A percentile compares a stretch with the other conserved stretches of the same genome.
phyloP scores from a whole-genome alignment of 768 basidiomycete genomes.

The Mycena sanguinolenta region DNA sequence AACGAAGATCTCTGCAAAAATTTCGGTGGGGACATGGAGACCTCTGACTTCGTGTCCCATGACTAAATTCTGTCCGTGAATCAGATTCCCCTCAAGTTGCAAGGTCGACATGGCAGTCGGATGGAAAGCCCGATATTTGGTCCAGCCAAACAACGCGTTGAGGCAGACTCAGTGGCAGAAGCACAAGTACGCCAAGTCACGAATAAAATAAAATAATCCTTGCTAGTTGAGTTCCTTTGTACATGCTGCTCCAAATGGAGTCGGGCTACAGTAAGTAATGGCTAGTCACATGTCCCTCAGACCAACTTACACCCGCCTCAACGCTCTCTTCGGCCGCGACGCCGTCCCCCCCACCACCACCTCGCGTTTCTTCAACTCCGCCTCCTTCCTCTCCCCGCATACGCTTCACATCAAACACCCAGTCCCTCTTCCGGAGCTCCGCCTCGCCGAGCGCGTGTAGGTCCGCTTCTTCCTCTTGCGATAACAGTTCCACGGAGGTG shows the following conservation, averaged over 20 bases:
- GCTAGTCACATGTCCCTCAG: no score
- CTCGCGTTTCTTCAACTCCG: slow-evolving; percentile 35
- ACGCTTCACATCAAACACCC: slow-evolving; percentile 75
- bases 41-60: neutral
- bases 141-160: no score
- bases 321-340: slow-evolving; percentile 13
- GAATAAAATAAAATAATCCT: no score
- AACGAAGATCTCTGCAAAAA: neutral
- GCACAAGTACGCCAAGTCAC: no score
- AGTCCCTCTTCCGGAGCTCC: slow-evolving; percentile 69
- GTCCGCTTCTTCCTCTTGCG: slow-evolving; percentile 65
- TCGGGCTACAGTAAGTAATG: no score
- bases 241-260: no score
- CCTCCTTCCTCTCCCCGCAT: slow-evolving; percentile 52
- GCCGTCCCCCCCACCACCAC: slow-evolving; percentile 25
- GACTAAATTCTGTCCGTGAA: neutral
- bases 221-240: no score
- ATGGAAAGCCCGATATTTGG: no score
- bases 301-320: neutral
- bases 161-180: no score
- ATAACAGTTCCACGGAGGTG: slow-evolving; percentile 60
- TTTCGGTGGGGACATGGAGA: neutral
- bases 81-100: neutral
- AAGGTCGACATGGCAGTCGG: no score
- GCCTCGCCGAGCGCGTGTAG: slow-evolving; percentile 64